Conservation (phyloP, 208 protist genomes). For the Endotrypanum monterogeii region DNA sequence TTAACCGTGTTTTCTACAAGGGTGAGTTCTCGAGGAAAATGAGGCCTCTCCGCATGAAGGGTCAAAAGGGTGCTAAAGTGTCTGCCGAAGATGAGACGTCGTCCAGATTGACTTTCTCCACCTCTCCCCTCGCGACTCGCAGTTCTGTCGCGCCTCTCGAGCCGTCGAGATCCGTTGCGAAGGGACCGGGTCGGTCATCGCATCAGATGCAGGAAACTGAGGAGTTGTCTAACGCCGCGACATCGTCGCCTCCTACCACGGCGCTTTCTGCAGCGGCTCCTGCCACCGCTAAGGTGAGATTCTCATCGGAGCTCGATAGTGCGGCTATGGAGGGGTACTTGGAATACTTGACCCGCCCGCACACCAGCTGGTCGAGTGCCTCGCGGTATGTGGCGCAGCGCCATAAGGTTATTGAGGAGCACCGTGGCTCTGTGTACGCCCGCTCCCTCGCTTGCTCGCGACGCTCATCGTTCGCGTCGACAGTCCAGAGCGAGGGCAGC, state of each 20-base stretch:
- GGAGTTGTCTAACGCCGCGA: background rate
- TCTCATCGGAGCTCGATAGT: conserved; percentile 71
- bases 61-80: background rate
- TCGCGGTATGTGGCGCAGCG: conserved; percentile 34
- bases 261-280: background rate
- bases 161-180: conserved; percentile 1
- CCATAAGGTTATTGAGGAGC: conserved; percentile 47
- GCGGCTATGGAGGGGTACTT: conserved; percentile 74
- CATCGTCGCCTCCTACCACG: background rate
- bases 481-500: conserved; percentile 22
- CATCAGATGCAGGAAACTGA: background rate
- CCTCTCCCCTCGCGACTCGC: background rate
- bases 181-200: background rate
- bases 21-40: background rate
- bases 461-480: conserved; percentile 44
- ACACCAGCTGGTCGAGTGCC: conserved; percentile 88
- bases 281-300: conserved; percentile 23
- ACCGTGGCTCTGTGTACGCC: conserved; percentile 40
- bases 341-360: conserved; percentile 86
- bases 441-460: conserved; percentile 51
- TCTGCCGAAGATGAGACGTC: background rate
- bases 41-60: conserved; percentile 16
- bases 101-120: background rate
- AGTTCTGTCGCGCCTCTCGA: background rate
- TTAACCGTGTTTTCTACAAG: background rate